phyloP scores from a whole-genome alignment of 1,139 yeast genomes.

The Tardiomyces depauwii region DNA sequence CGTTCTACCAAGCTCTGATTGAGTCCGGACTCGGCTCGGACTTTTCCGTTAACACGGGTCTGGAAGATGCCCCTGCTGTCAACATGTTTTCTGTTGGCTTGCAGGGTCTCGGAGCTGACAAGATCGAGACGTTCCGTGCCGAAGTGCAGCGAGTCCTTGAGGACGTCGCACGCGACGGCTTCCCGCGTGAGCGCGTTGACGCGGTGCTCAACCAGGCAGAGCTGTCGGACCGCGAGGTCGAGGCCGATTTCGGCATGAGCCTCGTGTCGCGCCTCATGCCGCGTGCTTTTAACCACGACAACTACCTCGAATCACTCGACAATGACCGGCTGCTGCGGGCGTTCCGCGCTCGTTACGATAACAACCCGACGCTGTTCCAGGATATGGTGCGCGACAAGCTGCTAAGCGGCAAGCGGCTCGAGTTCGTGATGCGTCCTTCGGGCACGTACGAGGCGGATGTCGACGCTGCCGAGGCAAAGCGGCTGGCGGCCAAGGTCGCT shows the following conservation, averaged over 20 bases:
- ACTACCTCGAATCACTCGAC: slow-evolving; percentile 58
- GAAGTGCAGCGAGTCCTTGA: slow-evolving; percentile 32
- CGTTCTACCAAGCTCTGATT: slow-evolving; percentile 71
- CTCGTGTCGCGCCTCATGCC: slow-evolving; percentile 65
- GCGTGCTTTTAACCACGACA: slow-evolving; percentile 70
- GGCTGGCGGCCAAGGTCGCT: slow-evolving; percentile 37
- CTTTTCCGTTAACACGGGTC: slow-evolving; percentile 78
- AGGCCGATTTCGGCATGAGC: slow-evolving; percentile 82
- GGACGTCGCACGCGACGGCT: slow-evolving; percentile 28
- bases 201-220: slow-evolving; percentile 88
- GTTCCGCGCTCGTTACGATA: slow-evolving; percentile 50
- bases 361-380: slow-evolving; percentile 44
- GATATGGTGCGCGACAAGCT: slow-evolving; percentile 45
- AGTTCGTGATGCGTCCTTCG: slow-evolving; percentile 68
- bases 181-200: slow-evolving; percentile 55
- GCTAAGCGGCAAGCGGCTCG: slow-evolving; percentile 45
- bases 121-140: slow-evolving; percentile 35
- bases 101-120: slow-evolving; percentile 54
- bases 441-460: slow-evolving; percentile 40
- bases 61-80: slow-evolving; percentile 71
- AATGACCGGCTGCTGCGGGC: slow-evolving; percentile 48
- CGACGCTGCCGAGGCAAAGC: slow-evolving; percentile 42
- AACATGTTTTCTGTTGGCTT: slow-evolving; percentile 78
- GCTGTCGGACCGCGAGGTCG: slow-evolving; percentile 71
- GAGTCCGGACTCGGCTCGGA: slow-evolving; percentile 83